phyloP scores from a whole-genome alignment of 1,284 basidiomycete genomes.

The Melampsora medusae region DNA sequence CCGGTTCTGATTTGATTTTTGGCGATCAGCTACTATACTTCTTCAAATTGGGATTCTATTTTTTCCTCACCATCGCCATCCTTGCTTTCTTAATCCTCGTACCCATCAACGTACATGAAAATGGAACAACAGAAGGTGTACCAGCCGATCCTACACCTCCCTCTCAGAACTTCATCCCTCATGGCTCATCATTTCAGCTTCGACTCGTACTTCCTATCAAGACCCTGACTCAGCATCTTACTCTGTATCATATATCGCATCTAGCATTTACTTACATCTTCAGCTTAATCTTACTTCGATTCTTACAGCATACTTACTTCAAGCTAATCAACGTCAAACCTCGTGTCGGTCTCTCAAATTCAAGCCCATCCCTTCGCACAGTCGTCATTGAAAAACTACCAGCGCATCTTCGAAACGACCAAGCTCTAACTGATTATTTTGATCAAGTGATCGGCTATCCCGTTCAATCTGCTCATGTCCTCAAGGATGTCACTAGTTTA shows the following conservation, averaged over 20 bases:
- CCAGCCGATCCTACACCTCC: constrained; percentile 49
- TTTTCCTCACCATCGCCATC: constrained; percentile 31
- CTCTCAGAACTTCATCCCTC: not conserved
- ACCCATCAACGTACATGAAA: constrained; percentile 53
- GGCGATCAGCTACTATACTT: constrained; percentile 34
- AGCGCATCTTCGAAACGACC: constrained; percentile 50
- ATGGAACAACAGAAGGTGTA: constrained; percentile 54
- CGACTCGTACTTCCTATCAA: constrained; percentile 47
- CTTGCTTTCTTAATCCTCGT: constrained; percentile 50
- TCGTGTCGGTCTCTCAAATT: constrained; percentile 51
- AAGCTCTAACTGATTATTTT: constrained; percentile 52
- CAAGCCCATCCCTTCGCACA: constrained; percentile 51
- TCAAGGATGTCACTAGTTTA: constrained; percentile 50
- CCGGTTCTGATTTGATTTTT: not conserved
- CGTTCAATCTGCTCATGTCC: constrained; percentile 50
- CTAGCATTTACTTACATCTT: constrained; percentile 52
- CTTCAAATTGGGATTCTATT: constrained; percentile 44
- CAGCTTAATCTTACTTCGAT: constrained; percentile 50
- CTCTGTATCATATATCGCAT: constrained; percentile 52
- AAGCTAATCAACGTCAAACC: constrained; percentile 52
- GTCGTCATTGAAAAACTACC: constrained; percentile 52
- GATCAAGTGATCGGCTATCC: constrained; percentile 45
- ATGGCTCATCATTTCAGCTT: constrained; percentile 22
- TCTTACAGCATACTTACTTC: constrained; percentile 51
- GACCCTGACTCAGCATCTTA: constrained; percentile 40